Evolutionary conservation across 2,329 filamentous ascomycete genomes (phyloP), one percentile per base, ranked within the genome.

Genomic region (Penicillium sumatraense): DNA sequence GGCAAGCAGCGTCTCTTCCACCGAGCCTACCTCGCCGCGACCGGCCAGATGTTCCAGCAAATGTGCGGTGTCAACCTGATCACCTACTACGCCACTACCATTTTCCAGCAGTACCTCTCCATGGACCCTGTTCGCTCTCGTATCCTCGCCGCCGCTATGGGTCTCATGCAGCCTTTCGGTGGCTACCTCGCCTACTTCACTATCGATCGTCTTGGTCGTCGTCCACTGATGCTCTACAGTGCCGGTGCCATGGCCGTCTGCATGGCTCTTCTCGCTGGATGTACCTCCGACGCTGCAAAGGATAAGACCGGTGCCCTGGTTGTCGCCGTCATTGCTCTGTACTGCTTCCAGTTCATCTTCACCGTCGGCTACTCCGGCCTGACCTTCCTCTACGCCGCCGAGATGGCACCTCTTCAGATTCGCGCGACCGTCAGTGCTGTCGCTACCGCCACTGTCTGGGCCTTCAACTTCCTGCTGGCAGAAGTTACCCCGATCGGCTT

Each of bases 381-480:
- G 27, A 85, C 84, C 61, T 86, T 85, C 71, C 73, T 86, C 18
- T 86, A 86, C 69, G 83, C 82, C 54, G 80, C 83, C 1, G 83
- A 86, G 63, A 74, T 86, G 16, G 82, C 83, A 0, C 83, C 69
- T 2, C 53, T 71, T 18, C 68, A 70, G 53, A 51, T 71, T 14
- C 66, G 68, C 4, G 67, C 83, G 1, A 77, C 81, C 18, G 84
- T 86, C 78, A 80, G 81, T 2, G 79, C 80, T 29, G 80, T 86
- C 36, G 82, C 80, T 0, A 85, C 83, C 0, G 82, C 66, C 13
- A 64, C 67, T 5, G 72, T 75, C 29, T 77, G 75, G 75, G 60
- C 64, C 2, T 72, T 74, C 60, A 74, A 72, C 38, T 75, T 75
- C 57, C 56, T 76, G 5, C 59, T 75, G 1, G 73, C 72, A 0